phyloP scores from a whole-genome alignment of 129 eudicot species.

The Helianthus annuus region HanXRQr2.0-SUNRISE NC_035443.2:227005-227504 shows the following conservation, averaged over 20 bases:
- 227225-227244: conserved; percentile 94
- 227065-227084: conserved; percentile 75
- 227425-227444: too few relatives aligned
- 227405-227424: conserved; percentile 11
- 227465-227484: too few relatives aligned
- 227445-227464: neutral
- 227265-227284: neutral
- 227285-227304: conserved; percentile 24
- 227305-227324: neutral
- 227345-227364: neutral
- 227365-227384: neutral
- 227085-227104: conserved; percentile 63
- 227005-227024: conserved; percentile 81
- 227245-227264: conserved; percentile 13
- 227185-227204: conserved; percentile 81
- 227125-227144: conserved; percentile 75
- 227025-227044: conserved; percentile 73
- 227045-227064: conserved; percentile 73
- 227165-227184: conserved; percentile 68
- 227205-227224: conserved; percentile 96
- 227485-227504: too few relatives aligned
- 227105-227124: conserved; percentile 84
- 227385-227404: neutral
- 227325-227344: neutral
- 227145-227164: conserved; percentile 60